A percentile compares a stretch with the other conserved stretches of the same genome.
These are phyloP conservation scores for Penicillium palitans DNA, from an alignment of 2,329 filamentous ascomycete species.

Conservation along the genomic window DNA sequence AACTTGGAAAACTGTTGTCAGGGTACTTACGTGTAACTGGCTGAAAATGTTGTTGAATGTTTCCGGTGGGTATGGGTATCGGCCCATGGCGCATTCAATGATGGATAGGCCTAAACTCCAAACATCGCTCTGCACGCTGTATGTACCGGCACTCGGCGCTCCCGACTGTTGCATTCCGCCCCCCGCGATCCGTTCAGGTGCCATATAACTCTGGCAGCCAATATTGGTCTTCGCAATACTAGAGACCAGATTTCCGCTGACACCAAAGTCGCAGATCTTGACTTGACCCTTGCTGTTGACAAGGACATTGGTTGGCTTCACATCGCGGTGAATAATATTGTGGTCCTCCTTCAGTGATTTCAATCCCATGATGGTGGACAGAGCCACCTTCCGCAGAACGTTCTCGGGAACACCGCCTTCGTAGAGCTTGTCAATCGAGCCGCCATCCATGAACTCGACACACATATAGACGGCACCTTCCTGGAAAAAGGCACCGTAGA, in stretches of 20 bases:
- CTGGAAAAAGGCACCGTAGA: slow-evolving; percentile 98
- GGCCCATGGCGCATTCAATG: slow-evolving; percentile 91
- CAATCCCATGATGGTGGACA: slow-evolving; percentile 84
- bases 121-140: slow-evolving; percentile 96
- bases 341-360: slow-evolving; percentile 96
- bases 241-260: slow-evolving; percentile 92
- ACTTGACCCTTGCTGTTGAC: slow-evolving; percentile 86
- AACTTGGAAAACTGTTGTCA: background rate
- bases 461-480: slow-evolving; percentile 99
- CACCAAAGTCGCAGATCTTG: slow-evolving; percentile 98
- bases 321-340: slow-evolving; percentile 98
- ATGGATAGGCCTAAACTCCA: slow-evolving; percentile 94
- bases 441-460: slow-evolving; percentile 99
- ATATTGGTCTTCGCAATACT: slow-evolving; percentile 99
- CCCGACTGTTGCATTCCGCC: slow-evolving; percentile 74
- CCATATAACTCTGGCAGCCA: slow-evolving; percentile 99
- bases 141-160: slow-evolving; percentile 74
- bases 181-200: slow-evolving; percentile 89
- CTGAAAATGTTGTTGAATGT: slow-evolving; percentile 98
- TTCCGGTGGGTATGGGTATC: slow-evolving; percentile 95
- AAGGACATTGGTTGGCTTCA: slow-evolving; percentile 98
- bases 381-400: slow-evolving; percentile 84
- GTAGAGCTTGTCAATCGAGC: slow-evolving; percentile 96
- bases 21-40: slow-evolving; percentile 79
- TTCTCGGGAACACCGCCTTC: slow-evolving; percentile 84